These are phyloP conservation scores for Fistulinella prunicolor DNA, from an alignment of 768 basidiomycete species.

Conservation along the genomic window DNA sequence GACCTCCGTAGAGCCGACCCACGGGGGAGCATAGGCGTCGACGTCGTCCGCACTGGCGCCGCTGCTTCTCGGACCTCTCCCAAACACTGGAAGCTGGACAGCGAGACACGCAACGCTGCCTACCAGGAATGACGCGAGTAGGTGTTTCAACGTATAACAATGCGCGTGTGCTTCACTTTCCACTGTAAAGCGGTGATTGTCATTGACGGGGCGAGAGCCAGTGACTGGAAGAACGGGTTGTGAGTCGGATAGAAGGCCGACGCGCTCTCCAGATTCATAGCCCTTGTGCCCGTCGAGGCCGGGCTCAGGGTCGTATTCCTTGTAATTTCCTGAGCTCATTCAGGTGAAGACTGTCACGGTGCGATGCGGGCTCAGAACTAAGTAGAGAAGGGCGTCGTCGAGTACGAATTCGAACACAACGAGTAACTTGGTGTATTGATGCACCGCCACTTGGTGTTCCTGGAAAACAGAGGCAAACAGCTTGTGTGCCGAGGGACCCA, in stretches of 20 bases:
- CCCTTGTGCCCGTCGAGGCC: constrained; percentile 6
- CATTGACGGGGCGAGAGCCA: constrained; percentile 9
- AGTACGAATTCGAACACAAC: too few relatives aligned
- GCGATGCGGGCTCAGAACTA: too few relatives aligned
- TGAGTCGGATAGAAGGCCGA: constrained; percentile 36
- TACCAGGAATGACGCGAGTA: constrained; percentile 49
- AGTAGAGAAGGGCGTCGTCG: too few relatives aligned
- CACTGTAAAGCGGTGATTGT: constrained; percentile 1
- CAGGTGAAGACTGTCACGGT: not conserved
- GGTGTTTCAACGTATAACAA: constrained; percentile 29
- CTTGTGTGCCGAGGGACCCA: too few relatives aligned
- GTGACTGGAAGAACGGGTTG: constrained; percentile 12
- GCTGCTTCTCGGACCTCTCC: constrained; percentile 9
- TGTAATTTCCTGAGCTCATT: constrained; percentile 13
- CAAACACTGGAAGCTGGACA: constrained; percentile 43
- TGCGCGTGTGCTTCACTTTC: constrained; percentile 16
- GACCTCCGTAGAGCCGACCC: too few relatives aligned
- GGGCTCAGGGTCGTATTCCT: constrained; percentile 44
- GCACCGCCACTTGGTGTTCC: too few relatives aligned
- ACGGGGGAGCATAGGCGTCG: too few relatives aligned
- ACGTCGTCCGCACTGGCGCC: constrained; percentile 9
- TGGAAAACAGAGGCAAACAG: too few relatives aligned
- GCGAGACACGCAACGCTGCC: constrained; percentile 51
- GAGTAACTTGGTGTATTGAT: too few relatives aligned
- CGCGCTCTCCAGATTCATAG: constrained; percentile 27